Conservation (phyloP, 805 yeast genomes). For the Cyberlindnera xylosilytica region DNA sequence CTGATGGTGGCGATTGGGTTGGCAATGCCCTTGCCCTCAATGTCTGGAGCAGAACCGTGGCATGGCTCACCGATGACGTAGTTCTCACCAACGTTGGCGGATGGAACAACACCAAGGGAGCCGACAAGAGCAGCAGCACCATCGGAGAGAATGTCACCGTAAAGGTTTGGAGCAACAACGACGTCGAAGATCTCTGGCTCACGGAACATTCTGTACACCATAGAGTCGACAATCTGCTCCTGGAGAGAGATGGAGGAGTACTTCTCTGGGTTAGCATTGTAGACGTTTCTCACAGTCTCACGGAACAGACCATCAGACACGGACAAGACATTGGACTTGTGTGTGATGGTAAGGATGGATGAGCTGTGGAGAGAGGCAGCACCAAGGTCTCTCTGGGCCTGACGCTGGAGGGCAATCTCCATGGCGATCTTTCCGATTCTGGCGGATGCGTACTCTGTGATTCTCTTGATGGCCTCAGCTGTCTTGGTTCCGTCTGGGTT, state of each 20-base stretch:
- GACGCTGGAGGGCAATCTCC: slow-evolving; percentile 91
- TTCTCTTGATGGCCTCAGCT: slow-evolving; percentile 98
- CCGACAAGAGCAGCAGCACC: slow-evolving; percentile 99
- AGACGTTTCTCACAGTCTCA: slow-evolving; percentile 57
- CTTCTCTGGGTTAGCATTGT: slow-evolving; percentile 49
- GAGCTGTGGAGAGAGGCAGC: slow-evolving; percentile 46
- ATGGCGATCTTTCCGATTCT: slow-evolving; percentile 88
- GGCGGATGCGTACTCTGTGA: slow-evolving; percentile 80
- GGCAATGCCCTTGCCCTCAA: slow-evolving; percentile 90
- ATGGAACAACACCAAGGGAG: slow-evolving; percentile 95
- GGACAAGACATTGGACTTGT: slow-evolving; percentile 92
- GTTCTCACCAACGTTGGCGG: slow-evolving; percentile 94
- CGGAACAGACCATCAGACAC: slow-evolving; percentile 95
- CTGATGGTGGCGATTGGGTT: slow-evolving; percentile 98
- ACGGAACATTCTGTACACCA: slow-evolving; percentile 98
- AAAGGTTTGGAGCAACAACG: slow-evolving; percentile 96
- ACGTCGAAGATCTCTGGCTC: slow-evolving; percentile 98
- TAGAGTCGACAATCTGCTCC: slow-evolving; percentile 98
- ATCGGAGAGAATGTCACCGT: slow-evolving; percentile 94
- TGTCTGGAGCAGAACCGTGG: slow-evolving; percentile 99
- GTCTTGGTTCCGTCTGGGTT: slow-evolving; percentile 81
- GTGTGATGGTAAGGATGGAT: slow-evolving; percentile 86
- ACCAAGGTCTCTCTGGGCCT: slow-evolving; percentile 65
- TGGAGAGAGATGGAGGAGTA: slow-evolving; percentile 65
- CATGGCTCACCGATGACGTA: slow-evolving; percentile 99